These are phyloP conservation scores for Penicillium verrucosum DNA, from an alignment of 2,329 filamentous ascomycete species.

Conservation along the genomic window DNA sequence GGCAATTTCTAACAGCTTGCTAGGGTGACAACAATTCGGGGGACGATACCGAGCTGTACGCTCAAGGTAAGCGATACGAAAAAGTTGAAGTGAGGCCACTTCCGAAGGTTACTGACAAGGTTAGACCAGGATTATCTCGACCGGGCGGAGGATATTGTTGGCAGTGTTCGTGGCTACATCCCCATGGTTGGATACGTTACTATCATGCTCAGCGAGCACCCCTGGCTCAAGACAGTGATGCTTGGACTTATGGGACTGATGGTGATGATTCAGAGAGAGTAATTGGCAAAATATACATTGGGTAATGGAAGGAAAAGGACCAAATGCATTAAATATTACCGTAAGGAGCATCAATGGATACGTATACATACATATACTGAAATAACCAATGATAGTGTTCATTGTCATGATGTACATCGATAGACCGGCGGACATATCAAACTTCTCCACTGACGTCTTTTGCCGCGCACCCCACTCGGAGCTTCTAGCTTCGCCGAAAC, in stretches of 20 bases:
- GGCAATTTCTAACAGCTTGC: background rate
- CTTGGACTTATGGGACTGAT: conserved; percentile 91
- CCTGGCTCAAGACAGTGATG: conserved; percentile 95
- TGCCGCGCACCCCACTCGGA: conserved; percentile 11
- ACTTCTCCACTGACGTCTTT: conserved; percentile 21
- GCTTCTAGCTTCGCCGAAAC: conserved; percentile 13
- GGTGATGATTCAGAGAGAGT: conserved; percentile 90
- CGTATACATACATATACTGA: too few relatives aligned
- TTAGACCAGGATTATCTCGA: conserved; percentile 81
- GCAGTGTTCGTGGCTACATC: conserved; percentile 85
- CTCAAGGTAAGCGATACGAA: conserved; percentile 33
- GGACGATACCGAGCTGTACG: conserved; percentile 78
- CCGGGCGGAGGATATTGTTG: conserved; percentile 80
- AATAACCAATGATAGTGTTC: background rate
- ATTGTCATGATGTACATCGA: background rate
- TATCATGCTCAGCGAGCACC: conserved; percentile 90
- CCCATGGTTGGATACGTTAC: conserved; percentile 97
- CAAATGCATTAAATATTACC: background rate
- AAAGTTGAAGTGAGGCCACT: background rate
- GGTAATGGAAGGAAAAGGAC: background rate
- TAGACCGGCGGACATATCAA: background rate
- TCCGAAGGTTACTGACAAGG: background rate
- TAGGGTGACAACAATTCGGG: conserved; percentile 87
- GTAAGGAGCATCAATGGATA: background rate
- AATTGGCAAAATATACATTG: conserved; percentile 19